Conservation (phyloP, 2,329 filamentous ascomycete species). For the Hymenotorrendiella dingleyae region DNA sequence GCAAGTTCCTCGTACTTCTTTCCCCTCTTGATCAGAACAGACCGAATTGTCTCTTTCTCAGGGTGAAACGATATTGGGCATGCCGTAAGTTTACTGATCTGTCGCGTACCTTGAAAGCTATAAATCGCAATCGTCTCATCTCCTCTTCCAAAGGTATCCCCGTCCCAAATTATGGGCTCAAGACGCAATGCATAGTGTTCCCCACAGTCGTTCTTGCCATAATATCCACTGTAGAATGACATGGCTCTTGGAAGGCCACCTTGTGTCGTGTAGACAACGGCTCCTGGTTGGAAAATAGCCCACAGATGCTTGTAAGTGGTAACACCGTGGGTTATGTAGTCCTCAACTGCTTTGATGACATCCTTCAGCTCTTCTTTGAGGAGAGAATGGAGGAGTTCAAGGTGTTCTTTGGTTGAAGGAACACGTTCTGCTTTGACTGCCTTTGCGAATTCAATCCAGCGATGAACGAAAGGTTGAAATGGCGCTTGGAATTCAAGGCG, state of each 20-base stretch:
- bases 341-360: constrained; percentile 42
- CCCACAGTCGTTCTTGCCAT: constrained; percentile 26
- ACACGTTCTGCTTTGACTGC: constrained; percentile 39
- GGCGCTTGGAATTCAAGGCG: constrained; percentile 54
- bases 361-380: constrained; percentile 46
- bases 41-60: neutral
- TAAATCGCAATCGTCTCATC: neutral
- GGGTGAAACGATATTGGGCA: constrained; percentile 3
- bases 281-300: constrained; percentile 47
- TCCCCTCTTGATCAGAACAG: neutral
- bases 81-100: neutral
- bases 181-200: constrained; percentile 18
- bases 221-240: constrained; percentile 27
- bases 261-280: constrained; percentile 37
- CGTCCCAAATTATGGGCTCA: constrained; percentile 41
- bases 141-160: constrained; percentile 37
- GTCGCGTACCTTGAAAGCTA: neutral
- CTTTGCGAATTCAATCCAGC: constrained; percentile 47
- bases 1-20: neutral
- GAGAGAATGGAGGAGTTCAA: constrained; percentile 41
- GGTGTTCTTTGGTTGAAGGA: constrained; percentile 39
- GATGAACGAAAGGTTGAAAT: constrained; percentile 60
- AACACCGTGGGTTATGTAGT: constrained; percentile 47
- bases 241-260: constrained; percentile 36
- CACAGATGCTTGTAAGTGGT: constrained; percentile 48